Conservation (phyloP, 148 eudicot genomes). For the Chenopodium formosanum region DNA sequence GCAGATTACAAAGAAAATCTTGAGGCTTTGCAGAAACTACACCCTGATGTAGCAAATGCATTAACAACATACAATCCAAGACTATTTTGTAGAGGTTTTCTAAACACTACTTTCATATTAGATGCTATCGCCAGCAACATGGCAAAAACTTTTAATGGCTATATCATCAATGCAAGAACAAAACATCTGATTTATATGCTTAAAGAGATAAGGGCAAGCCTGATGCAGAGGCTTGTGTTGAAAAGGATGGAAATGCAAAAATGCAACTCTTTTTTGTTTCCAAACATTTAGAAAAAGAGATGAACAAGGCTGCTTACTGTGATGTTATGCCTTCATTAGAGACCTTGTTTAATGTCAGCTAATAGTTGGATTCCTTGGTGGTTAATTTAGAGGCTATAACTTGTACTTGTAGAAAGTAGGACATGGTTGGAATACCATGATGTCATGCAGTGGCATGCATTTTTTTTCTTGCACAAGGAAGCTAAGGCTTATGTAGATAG, state of each 20-base stretch:
- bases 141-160: not conserved
- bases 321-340: not conserved
- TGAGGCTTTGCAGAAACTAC: not conserved
- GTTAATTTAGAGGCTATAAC: not conserved
- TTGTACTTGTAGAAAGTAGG: not conserved
- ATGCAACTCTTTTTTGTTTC: not conserved
- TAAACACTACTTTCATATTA: not conserved
- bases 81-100: not conserved
- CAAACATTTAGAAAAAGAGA: not conserved
- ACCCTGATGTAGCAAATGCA: not conserved
- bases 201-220: not conserved
- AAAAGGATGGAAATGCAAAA: not conserved
- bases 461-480: not conserved
- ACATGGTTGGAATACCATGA: not conserved
- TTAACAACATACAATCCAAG: not conserved
- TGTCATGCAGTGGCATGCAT: not conserved
- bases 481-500: not conserved
- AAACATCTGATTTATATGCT: not conserved
- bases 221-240: not conserved
- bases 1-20: not conserved
- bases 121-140: not conserved
- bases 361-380: not conserved
- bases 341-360: not conserved
- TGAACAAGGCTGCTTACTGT: not conserved
- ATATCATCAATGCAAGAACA: not conserved